Evolutionary conservation across 1,139 yeast species (phyloP).

Genomic region (Kodamaea plutei): DNA sequence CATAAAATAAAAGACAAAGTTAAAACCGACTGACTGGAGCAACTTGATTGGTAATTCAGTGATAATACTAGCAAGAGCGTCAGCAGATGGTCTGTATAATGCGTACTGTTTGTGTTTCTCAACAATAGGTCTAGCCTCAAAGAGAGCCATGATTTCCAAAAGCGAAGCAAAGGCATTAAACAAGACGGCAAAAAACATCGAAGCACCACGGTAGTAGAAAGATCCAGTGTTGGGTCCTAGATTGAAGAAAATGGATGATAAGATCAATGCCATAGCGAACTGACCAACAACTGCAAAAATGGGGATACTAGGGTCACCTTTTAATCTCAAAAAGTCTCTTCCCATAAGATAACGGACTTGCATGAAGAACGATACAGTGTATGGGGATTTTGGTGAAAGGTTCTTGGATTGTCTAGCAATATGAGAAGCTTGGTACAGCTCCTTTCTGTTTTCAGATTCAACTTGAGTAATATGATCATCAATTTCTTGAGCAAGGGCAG

Average conservation of each 20-base stretch:
- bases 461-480: slow-evolving; percentile 26
- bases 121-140: slow-evolving; percentile 72
- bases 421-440: slow-evolving; percentile 47
- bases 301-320: slow-evolving; percentile 66
- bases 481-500: slow-evolving; percentile 26
- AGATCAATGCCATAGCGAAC: slow-evolving; percentile 65
- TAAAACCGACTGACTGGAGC: slow-evolving; percentile 52
- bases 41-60: slow-evolving; percentile 67
- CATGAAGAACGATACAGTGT: slow-evolving; percentile 59
- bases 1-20: slow-evolving; percentile 62
- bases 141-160: slow-evolving; percentile 65
- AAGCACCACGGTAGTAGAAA: slow-evolving; percentile 65
- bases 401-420: slow-evolving; percentile 55
- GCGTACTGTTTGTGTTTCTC: slow-evolving; percentile 78
- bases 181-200: slow-evolving; percentile 71
- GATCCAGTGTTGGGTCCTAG: slow-evolving; percentile 38
- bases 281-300: slow-evolving; percentile 59
- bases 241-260: slow-evolving; percentile 75
- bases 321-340: slow-evolving; percentile 61
- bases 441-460: slow-evolving; percentile 17
- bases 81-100: slow-evolving; percentile 73
- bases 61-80: slow-evolving; percentile 64
- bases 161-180: slow-evolving; percentile 75
- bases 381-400: slow-evolving; percentile 53
- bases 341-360: slow-evolving; percentile 58